Percentiles rank a stretch among this genome's conserved stretches.
These are phyloP conservation scores for Naematelia aurantialba DNA, from an alignment of 768 basidiomycete genomes.

Conservation along the genomic window DNA sequence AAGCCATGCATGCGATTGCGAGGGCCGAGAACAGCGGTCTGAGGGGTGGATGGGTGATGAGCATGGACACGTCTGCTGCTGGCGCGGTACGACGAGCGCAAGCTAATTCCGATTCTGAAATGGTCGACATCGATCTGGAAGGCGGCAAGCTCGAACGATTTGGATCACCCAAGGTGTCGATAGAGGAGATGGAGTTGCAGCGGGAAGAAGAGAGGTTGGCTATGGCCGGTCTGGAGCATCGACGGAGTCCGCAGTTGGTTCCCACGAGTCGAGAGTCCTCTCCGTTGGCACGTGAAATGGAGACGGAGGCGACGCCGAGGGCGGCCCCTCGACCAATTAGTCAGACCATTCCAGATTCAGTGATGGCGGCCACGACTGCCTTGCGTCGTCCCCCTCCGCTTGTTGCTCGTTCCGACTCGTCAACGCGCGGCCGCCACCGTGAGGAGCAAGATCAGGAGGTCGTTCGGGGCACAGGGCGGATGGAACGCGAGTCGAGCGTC, in stretches of 20 bases:
- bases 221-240: slow-evolving; percentile 33
- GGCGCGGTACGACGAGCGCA: slow-evolving; percentile 16
- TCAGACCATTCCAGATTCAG: slow-evolving; percentile 16
- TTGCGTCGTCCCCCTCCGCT: slow-evolving; percentile 30
- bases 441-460: slow-evolving; percentile 23
- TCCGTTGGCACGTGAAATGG: slow-evolving; percentile 28
- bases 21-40: slow-evolving; percentile 45
- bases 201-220: slow-evolving; percentile 33
- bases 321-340: slow-evolving; percentile 6
- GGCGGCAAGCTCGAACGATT: slow-evolving; percentile 44
- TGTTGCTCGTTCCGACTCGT: slow-evolving; percentile 14
- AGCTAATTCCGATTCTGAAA: slow-evolving; percentile 23
- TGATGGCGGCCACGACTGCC: slow-evolving; percentile 23
- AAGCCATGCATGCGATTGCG: slow-evolving; percentile 49
- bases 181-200: slow-evolving; percentile 25
- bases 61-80: slow-evolving; percentile 25
- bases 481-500: slow-evolving; percentile 29
- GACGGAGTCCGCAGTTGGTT: slow-evolving; percentile 18
- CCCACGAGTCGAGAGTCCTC: slow-evolving; percentile 19
- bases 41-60: slow-evolving; percentile 52
- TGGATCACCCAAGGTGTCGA: slow-evolving; percentile 27
- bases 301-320: slow-evolving; percentile 18
- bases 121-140: slow-evolving; percentile 52
- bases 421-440: slow-evolving; percentile 7
- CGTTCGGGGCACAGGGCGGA: slow-evolving; percentile 9